phyloP scores from a whole-genome alignment of 371 early-diverging fungal genomes.

The Lichtheimia ramosa region DNA sequence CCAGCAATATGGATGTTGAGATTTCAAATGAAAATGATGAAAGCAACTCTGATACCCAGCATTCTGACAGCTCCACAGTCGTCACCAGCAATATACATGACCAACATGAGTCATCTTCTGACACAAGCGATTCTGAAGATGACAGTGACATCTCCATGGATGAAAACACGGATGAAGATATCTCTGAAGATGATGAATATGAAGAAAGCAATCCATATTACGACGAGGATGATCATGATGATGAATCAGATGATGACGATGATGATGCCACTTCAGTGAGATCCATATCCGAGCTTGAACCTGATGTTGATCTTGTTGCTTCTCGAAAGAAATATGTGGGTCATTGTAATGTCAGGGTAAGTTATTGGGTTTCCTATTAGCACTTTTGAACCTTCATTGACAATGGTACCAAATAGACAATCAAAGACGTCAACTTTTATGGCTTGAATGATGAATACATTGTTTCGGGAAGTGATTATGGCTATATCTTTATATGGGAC shows the following conservation, averaged over 20 bases:
- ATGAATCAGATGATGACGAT: conserved; percentile 1
- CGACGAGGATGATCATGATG: conserved; percentile 12
- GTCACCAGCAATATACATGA: neutral
- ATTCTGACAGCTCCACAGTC: neutral
- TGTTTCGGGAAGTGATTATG: conserved; percentile 82
- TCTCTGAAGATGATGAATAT: neutral
- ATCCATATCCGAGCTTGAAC: conserved; percentile 10
- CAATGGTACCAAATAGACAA: conserved; percentile 39
- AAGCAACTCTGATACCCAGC: conserved; percentile 1
- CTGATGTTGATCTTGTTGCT: conserved; percentile 23
- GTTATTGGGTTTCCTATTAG: neutral
- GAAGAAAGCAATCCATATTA: neutral
- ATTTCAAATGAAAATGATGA: neutral
- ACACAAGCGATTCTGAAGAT: neutral
- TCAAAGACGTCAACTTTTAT: conserved; percentile 82
- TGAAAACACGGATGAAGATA: neutral
- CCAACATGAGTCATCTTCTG: neutral
- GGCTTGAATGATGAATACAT: conserved; percentile 70
- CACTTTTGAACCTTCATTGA: neutral
- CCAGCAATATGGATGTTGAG: neutral
- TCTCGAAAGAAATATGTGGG: conserved; percentile 32
- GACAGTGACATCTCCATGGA: neutral
- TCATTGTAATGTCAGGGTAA: conserved; percentile 44
- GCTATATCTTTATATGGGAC: conserved; percentile 76
- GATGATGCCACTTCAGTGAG: neutral